These are phyloP conservation scores for Sclerotinia minor DNA, from an alignment of 2,329 filamentous ascomycete genomes.

Conservation along the genomic window DNA sequence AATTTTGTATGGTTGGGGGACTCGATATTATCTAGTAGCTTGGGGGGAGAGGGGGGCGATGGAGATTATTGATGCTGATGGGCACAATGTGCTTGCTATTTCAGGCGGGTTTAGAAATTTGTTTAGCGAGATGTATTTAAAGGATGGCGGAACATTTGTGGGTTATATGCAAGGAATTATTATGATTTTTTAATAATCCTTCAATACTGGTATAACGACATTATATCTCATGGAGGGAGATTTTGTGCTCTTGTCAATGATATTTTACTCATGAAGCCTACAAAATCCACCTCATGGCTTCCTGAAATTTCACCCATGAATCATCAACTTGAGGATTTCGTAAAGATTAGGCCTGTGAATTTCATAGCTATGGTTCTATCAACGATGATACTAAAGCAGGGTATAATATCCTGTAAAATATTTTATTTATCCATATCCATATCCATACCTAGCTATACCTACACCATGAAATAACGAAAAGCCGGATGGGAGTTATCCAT, in stretches of 20 bases:
- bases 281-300: neutral
- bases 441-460: neutral
- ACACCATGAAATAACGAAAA: neutral
- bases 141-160: too few relatives aligned
- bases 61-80: neutral
- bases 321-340: neutral
- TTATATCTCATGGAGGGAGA: too few relatives aligned
- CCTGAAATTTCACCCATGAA: neutral
- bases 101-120: too few relatives aligned
- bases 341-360: neutral
- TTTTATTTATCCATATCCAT: too few relatives aligned
- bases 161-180: neutral
- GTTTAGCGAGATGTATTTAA: too few relatives aligned
- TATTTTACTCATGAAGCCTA: neutral
- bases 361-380: too few relatives aligned
- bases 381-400: neutral
- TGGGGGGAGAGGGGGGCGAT: slow-evolving; percentile 23
- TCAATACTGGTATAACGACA: too few relatives aligned
- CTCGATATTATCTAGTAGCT: slow-evolving; percentile 35
- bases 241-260: neutral
- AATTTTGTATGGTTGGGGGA: slow-evolving; percentile 32
- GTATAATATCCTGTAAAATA: too few relatives aligned
- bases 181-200: neutral
- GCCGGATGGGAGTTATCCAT: too few relatives aligned
- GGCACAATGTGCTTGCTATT: too few relatives aligned